Evolutionary conservation across 805 yeast genomes (phyloP), one percentile per base, ranked within the genome.

Genomic region (Lipomyces spencermartinsiae): DNA sequence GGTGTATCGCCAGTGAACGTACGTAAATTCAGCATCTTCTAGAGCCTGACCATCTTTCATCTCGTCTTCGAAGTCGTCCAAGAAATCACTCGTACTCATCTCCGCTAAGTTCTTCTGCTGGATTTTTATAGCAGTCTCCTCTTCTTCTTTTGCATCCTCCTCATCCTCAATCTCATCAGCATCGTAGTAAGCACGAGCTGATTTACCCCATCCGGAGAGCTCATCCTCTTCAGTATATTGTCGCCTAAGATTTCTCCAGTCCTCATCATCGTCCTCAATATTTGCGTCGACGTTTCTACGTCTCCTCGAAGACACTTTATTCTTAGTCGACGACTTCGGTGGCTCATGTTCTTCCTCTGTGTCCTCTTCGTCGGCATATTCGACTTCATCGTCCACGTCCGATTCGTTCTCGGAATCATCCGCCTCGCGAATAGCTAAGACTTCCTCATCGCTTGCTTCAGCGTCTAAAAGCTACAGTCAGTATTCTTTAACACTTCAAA

Each of bases 21-120:
- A 53, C 56, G 33, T 61, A 53, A 51, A 71, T 8, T 58, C 75
- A 58, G n/a, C 73, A 43, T 66, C 75, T 4, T 76, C 85, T 25
- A 79, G 81, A n/a, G 80, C 81, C 43, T 81, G 80, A 0, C 87
- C 89, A 19, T 84, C 82, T 71, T 85, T 84, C 49, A 84, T 81
- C 97, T 98, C 94, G 71, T 90, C 97, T 34, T 87, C 93, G 19
- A 71, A 67, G 66, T 92, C 97, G 71, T 92, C 95, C 73, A 89
- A 80, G 76, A 84, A 89, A 77, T 90, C 95, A 34, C 84, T 91
- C 85, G 90, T 88, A 59, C 87, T 86, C 73, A 93, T 82, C 58
- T 90, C 96, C 72, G 87, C 87, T 67, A 92, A 79, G 77, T 93
- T 93, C 73, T 86, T 84, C 80, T 90, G 90, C 79, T 93, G 98